Evolutionary conservation across 371 early-diverging fungal species (phyloP).

Genomic region (Thermomucor indicae-seudaticae): DNA sequence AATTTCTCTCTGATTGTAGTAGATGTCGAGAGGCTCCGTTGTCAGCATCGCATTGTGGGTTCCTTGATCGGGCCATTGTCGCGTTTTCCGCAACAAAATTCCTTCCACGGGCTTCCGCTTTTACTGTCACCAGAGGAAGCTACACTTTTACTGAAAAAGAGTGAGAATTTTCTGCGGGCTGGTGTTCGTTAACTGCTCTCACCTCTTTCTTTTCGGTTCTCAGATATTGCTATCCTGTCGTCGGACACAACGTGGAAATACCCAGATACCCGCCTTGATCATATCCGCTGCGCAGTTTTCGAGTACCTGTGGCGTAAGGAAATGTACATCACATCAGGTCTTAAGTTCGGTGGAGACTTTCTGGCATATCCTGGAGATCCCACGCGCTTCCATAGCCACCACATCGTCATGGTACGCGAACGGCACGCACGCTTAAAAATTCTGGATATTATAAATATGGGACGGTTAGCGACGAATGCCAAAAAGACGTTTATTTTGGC

Average conservation of each 20-base stretch:
- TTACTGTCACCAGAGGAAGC: constrained; percentile 52
- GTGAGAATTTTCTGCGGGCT: constrained; percentile 24
- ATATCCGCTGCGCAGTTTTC: constrained; percentile 34
- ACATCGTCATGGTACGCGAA: constrained; percentile 26
- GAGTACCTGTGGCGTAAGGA: constrained; percentile 49
- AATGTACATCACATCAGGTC: constrained; percentile 49
- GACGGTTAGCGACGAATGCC: constrained; percentile 48
- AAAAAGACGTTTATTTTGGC: constrained; percentile 52
- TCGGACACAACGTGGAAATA: constrained; percentile 12
- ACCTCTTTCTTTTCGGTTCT: background rate
- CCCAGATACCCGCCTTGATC: constrained; percentile 22
- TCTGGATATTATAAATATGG: constrained; percentile 42
- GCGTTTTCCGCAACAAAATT: constrained; percentile 52
- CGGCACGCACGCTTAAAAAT: background rate
- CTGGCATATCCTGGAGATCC: constrained; percentile 58
- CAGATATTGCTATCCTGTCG: background rate
- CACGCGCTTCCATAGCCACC: constrained; percentile 51
- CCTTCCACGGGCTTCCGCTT: constrained; percentile 49
- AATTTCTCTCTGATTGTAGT: background rate
- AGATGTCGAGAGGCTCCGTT: constrained; percentile 41
- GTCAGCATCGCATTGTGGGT: constrained; percentile 51
- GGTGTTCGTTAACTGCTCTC: no score
- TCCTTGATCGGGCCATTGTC: constrained; percentile 50
- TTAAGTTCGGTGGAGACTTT: constrained; percentile 66
- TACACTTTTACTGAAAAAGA: constrained; percentile 33